Percentiles rank a stretch among this genome's conserved stretches.
phyloP scores from a whole-genome alignment of 192 early-diverging fungal genomes.

The Coemansia sp. region DNA sequence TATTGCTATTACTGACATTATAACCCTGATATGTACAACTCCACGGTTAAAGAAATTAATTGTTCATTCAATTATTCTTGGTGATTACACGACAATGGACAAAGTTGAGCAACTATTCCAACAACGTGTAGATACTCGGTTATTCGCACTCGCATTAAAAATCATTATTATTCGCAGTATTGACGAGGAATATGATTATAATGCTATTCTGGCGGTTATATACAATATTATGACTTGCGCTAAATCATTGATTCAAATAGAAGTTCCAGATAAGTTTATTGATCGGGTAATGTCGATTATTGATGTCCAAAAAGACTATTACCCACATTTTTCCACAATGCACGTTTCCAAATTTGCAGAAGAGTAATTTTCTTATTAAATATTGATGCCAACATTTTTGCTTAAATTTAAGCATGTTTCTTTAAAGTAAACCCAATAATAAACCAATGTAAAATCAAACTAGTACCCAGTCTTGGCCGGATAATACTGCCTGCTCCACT shows the following conservation, averaged over 20 bases:
- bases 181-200: not conserved
- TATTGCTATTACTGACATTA: no score
- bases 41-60: no score
- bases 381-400: no score
- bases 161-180: not conserved
- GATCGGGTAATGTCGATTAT: not conserved
- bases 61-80: no score
- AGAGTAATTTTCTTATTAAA: no score
- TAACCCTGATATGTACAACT: no score
- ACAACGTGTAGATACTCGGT: no score
- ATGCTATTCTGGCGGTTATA: not conserved
- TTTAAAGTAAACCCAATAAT: no score
- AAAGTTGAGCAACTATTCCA: no score
- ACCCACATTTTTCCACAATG: not conserved
- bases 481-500: constrained; percentile 1
- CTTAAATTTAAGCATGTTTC: no score
- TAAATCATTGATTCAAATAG: not conserved
- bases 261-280: not conserved
- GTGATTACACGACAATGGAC: no score
- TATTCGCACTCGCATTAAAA: not conserved
- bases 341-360: no score
- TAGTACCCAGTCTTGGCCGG: constrained; percentile 8
- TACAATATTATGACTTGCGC: not conserved
- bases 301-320: not conserved
- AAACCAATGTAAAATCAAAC: not conserved